Evolutionary conservation across 2,329 filamentous ascomycete species (phyloP).

Genomic region (Fusarium poae): DNA sequence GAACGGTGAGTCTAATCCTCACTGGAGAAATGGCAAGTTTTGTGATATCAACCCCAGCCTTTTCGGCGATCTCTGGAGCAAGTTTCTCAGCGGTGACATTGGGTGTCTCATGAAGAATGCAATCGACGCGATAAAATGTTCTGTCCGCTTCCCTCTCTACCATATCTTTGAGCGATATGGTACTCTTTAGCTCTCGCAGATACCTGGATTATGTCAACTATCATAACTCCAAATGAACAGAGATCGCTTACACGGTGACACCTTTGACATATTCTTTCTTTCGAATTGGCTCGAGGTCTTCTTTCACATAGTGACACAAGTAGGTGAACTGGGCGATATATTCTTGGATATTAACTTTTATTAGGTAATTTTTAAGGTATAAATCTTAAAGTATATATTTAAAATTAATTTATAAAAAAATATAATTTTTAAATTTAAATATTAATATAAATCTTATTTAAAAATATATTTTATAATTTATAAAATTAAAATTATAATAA

Average conservation of each 20-base stretch:
- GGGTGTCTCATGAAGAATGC: neutral
- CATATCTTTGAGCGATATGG: neutral
- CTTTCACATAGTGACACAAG: neutral
- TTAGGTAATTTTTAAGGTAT: too few species aligned
- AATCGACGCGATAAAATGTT: neutral
- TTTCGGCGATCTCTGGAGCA: neutral
- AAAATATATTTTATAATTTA: too few species aligned
- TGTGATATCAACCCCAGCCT: neutral
- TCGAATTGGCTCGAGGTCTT: neutral
- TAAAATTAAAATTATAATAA: too few species aligned
- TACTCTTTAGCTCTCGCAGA: neutral
- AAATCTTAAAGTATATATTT: too few species aligned
- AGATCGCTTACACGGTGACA: neutral
- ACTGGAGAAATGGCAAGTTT: neutral
- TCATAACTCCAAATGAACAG: rapidly evolving
- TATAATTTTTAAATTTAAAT: too few species aligned
- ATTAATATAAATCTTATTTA: too few species aligned
- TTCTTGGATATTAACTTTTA: neutral
- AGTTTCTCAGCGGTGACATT: neutral
- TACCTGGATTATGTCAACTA: neutral
- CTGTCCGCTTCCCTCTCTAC: neutral
- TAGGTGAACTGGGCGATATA: neutral
- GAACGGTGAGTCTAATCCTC: neutral
- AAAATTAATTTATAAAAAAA: too few species aligned
- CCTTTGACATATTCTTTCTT: neutral